Percentiles rank a stretch among this genome's conserved stretches.
These are phyloP conservation scores for Tolypocladium nubicola DNA, from an alignment of 2,329 filamentous ascomycete species.

Conservation along the genomic window DNA sequence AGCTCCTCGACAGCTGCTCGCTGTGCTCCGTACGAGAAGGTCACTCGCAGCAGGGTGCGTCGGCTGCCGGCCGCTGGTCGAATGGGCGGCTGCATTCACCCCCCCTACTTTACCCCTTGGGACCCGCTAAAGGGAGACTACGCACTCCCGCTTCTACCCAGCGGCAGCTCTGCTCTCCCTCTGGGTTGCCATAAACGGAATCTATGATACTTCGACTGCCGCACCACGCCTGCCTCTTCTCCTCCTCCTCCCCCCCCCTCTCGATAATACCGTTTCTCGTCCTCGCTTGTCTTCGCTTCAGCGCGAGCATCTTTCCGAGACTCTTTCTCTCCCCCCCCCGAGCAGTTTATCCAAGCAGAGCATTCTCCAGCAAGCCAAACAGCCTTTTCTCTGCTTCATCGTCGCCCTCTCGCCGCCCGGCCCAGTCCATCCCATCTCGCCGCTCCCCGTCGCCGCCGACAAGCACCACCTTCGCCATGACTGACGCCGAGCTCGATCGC, in stretches of 20 bases:
- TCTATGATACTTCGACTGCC: neutral
- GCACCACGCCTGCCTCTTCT: neutral
- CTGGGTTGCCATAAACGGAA: neutral
- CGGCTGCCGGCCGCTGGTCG: neutral
- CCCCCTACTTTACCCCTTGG: neutral
- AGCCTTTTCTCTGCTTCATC: neutral
- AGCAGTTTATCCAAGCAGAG: neutral
- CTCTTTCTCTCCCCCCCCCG: neutral
- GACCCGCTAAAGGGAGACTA: neutral
- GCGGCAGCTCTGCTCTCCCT: neutral
- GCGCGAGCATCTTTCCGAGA: neutral
- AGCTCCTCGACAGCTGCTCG: neutral
- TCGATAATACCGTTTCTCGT: neutral
- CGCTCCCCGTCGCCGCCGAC: constrained; percentile 1
- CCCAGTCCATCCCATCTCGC: neutral
- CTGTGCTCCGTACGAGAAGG: too few relatives aligned
- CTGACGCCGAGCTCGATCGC: constrained; percentile 61
- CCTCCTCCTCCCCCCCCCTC: neutral
- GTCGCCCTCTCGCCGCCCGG: neutral
- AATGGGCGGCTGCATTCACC: neutral
- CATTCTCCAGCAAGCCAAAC: neutral
- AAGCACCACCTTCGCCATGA: constrained; percentile 19
- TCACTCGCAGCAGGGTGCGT: neutral
- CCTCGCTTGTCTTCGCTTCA: constrained; percentile 1
- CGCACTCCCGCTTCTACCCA: too few relatives aligned